These are phyloP conservation scores for Vaccinium macrocarpon DNA, from an alignment of 148 eudicot species.

Conservation along the genomic window DNA sequence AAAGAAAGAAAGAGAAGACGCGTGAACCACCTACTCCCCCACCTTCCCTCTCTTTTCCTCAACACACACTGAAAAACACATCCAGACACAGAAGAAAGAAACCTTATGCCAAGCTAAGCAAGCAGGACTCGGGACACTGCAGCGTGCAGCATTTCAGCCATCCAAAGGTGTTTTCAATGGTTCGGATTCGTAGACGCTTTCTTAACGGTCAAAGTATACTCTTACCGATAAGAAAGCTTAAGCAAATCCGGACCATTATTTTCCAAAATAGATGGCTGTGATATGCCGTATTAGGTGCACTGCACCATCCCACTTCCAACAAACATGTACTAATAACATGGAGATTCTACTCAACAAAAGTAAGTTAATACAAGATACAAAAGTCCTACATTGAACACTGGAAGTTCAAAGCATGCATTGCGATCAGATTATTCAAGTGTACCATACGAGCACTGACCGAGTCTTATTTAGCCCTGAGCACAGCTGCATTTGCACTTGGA, in stretches of 20 bases:
- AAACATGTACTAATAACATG: not conserved
- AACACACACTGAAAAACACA: not conserved
- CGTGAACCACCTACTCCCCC: not conserved
- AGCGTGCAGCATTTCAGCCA: too few relatives aligned
- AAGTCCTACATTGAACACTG: not conserved
- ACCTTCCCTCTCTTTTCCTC: not conserved
- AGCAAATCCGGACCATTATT: too few relatives aligned
- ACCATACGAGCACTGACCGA: not conserved
- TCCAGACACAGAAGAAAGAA: not conserved
- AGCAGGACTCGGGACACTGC: not conserved
- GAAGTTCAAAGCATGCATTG: not conserved
- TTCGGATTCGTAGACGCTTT: too few relatives aligned
- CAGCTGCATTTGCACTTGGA: slow-evolving; percentile 71
- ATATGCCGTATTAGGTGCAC: too few relatives aligned
- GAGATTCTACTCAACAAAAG: not conserved
- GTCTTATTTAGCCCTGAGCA: slow-evolving; percentile 14
- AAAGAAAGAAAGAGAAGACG: not conserved
- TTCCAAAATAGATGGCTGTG: too few relatives aligned
- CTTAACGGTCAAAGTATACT: too few relatives aligned
- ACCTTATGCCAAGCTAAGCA: not conserved
- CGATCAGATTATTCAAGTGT: not conserved
- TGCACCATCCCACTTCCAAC: too few relatives aligned
- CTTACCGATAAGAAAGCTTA: too few relatives aligned
- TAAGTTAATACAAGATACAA: not conserved
- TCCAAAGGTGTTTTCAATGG: too few relatives aligned